Conservation (phyloP, 306 rosid species). For the Rosa persica region DNA sequence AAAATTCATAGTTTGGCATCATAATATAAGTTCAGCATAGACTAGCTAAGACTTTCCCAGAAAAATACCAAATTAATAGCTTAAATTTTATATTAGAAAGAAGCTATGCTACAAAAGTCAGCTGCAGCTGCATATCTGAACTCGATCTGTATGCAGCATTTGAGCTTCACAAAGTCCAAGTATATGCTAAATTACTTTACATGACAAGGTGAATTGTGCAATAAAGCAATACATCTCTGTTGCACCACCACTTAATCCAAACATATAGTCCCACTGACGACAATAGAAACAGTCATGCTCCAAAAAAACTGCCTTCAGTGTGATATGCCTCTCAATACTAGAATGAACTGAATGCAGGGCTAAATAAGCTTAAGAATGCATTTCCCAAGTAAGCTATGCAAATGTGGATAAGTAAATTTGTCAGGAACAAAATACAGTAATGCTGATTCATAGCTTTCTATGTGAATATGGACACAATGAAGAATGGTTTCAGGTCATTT, state of each 20-base stretch:
- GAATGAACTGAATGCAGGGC: neutral
- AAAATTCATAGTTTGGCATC: neutral
- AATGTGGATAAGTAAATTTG: neutral
- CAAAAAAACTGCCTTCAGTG: neutral
- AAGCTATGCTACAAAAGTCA: neutral
- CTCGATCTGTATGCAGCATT: neutral
- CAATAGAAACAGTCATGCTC: neutral
- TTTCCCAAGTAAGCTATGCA: neutral
- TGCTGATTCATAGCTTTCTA: neutral
- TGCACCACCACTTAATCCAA: neutral
- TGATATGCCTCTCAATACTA: neutral
- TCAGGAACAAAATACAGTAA: neutral
- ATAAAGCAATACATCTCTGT: neutral
- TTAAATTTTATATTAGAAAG: neutral
- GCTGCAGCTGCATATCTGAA: neutral
- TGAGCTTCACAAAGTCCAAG: neutral
- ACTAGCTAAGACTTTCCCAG: neutral
- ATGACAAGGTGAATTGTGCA: neutral
- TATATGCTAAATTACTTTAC: neutral
- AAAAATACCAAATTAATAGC: neutral
- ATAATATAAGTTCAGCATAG: constrained; percentile 4
- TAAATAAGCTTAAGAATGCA: neutral
- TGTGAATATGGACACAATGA: neutral
- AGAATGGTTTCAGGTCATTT: neutral
- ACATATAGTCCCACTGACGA: neutral